Conservation (phyloP, 805 yeast genomes). For the Zygotorulaspora sp. region DNA sequence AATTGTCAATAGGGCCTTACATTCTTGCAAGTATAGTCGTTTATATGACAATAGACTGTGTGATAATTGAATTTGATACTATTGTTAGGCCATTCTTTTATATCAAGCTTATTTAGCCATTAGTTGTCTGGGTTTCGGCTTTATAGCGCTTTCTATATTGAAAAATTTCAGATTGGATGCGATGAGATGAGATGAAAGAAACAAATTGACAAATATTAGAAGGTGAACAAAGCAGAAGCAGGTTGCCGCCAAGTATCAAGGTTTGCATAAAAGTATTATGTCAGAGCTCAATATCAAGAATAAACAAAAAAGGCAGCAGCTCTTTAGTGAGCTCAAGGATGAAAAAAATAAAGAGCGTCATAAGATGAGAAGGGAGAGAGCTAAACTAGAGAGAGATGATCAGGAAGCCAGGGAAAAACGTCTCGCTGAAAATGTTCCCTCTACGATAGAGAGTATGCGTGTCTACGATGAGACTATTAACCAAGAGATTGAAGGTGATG, state of each 20-base stretch:
- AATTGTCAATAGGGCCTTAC: too few relatives aligned
- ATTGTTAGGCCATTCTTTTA: too few relatives aligned
- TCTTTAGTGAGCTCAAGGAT: constrained; percentile 68
- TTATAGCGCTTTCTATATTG: neutral
- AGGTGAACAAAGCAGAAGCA: neutral
- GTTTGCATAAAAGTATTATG: neutral
- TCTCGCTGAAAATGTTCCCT: constrained; percentile 69
- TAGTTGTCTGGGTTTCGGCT: neutral
- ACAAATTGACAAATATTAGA: too few relatives aligned
- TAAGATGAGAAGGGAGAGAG: constrained; percentile 70
- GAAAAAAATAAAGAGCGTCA: constrained; percentile 74
- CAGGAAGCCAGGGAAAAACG: constrained; percentile 82
- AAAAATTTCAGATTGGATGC: neutral
- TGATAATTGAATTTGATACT: too few relatives aligned
- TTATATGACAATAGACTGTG: too few relatives aligned
- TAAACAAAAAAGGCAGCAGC: constrained; percentile 73
- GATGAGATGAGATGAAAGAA: neutral
- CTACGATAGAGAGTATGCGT: constrained; percentile 78
- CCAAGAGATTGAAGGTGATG: constrained; percentile 40
- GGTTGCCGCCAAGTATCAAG: neutral
- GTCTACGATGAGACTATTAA: constrained; percentile 81
- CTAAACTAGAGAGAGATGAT: constrained; percentile 79
- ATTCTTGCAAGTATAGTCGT: too few relatives aligned
- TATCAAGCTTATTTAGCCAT: too few relatives aligned
- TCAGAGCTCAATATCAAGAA: constrained; percentile 50